Evolutionary conservation across 768 basidiomycete species (phyloP).

Genomic region (Hypholoma fasciculare): DNA sequence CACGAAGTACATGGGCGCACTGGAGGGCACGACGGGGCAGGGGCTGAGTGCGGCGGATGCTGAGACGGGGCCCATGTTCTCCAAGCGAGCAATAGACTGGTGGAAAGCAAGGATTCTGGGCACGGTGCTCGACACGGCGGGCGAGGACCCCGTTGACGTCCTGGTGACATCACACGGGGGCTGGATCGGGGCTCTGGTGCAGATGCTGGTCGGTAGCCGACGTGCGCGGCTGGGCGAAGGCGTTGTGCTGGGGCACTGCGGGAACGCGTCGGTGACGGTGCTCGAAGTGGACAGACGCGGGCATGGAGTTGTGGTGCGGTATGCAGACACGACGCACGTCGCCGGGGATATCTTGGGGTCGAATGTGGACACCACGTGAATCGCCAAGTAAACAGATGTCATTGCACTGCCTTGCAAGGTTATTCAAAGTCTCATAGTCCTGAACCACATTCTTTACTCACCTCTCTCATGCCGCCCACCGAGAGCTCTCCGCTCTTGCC

Average conservation of each 20-base stretch:
- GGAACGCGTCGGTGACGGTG: constrained; percentile 59
- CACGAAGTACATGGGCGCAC: constrained; percentile 56
- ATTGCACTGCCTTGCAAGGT: constrained; percentile 25
- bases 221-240: constrained; percentile 35
- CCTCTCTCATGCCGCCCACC: constrained; percentile 31
- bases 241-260: constrained; percentile 35
- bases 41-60: constrained; percentile 25
- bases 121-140: constrained; percentile 7
- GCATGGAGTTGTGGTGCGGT: constrained; percentile 46
- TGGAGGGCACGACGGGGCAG: constrained; percentile 45
- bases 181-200: constrained; percentile 55
- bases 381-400: constrained; percentile 11
- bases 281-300: constrained; percentile 49
- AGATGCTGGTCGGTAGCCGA: constrained; percentile 42
- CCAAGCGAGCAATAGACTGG: constrained; percentile 56
- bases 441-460: constrained; percentile 10
- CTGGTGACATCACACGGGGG: constrained; percentile 71
- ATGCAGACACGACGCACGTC: constrained; percentile 59
- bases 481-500: constrained; percentile 53
- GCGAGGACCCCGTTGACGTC: constrained; percentile 36
- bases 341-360: constrained; percentile 29
- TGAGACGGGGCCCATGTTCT: constrained; percentile 43
- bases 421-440: not conserved
- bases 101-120: constrained; percentile 50
- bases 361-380: constrained; percentile 53